Evolutionary conservation across 768 basidiomycete genomes (phyloP).

Genomic region (Tylopilus sp.): DNA sequence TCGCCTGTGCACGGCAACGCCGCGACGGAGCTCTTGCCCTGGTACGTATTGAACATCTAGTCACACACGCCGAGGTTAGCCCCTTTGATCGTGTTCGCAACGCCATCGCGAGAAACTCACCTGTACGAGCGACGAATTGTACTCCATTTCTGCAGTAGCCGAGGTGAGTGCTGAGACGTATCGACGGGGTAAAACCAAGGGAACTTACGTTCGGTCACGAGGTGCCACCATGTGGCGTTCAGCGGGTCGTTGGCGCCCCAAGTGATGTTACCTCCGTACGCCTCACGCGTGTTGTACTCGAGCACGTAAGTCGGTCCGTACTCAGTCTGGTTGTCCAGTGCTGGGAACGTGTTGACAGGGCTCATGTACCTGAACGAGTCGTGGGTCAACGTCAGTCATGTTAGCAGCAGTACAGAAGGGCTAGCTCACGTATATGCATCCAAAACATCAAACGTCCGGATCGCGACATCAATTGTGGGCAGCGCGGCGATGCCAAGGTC

Average conservation of each 20-base stretch:
- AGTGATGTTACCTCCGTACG: constrained; percentile 50
- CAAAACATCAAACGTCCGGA: constrained; percentile 64
- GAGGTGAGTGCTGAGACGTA: not conserved
- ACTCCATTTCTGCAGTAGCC: constrained; percentile 20
- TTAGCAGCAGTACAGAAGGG: constrained; percentile 19
- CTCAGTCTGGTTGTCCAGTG: constrained; percentile 50
- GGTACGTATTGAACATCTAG: not conserved
- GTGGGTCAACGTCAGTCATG: too few relatives aligned
- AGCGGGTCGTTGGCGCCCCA: constrained; percentile 63
- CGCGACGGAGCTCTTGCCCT: not conserved
- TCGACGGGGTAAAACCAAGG: not conserved
- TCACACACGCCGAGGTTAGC: not conserved
- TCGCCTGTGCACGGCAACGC: not conserved
- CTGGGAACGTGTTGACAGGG: constrained; percentile 53
- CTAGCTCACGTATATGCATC: constrained; percentile 61
- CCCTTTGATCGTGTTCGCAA: not conserved
- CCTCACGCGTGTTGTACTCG: constrained; percentile 65
- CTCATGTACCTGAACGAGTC: constrained; percentile 30
- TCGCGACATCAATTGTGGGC: too few relatives aligned
- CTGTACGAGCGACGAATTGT: constrained; percentile 19
- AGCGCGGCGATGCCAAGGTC: too few relatives aligned
- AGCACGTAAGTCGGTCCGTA: constrained; percentile 53
- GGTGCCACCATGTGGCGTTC: constrained; percentile 78
- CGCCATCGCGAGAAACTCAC: not conserved
- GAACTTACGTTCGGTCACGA: constrained; percentile 52